Evolutionary conservation across 169 alveolate genomes (phyloP).

Genomic region (Plasmodium yoelii): DNA sequence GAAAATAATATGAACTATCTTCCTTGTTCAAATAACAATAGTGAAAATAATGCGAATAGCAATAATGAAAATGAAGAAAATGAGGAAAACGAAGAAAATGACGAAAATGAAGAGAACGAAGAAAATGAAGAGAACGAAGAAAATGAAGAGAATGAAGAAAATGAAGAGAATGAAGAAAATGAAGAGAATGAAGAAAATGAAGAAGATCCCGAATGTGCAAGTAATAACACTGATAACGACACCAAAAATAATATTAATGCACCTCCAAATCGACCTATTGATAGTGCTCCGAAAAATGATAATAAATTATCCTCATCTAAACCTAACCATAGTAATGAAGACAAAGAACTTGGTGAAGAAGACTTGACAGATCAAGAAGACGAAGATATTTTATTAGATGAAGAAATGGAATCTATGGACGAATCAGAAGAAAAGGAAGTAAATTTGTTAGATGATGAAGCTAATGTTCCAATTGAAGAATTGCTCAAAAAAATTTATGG

Average conservation of each 20-base stretch:
- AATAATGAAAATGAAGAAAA: background rate
- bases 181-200: conserved; percentile 19
- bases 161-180: conserved; percentile 12
- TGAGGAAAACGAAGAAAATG: conserved; percentile 18
- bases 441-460: background rate
- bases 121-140: conserved; percentile 20
- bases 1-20: background rate
- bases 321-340: background rate
- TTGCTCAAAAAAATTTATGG: background rate
- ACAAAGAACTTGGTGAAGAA: background rate
- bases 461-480: background rate
- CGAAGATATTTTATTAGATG: background rate
- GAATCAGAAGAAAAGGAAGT: background rate
- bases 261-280: background rate
- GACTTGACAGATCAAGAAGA: background rate
- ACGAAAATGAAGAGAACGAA: conserved; percentile 8
- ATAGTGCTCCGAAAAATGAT: background rate
- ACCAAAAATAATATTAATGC: too few species aligned
- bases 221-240: too few species aligned
- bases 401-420: background rate
- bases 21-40: conserved; percentile 8
- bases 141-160: background rate
- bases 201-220: too few species aligned
- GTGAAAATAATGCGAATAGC: conserved; percentile 14
- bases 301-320: background rate